phyloP scores from a whole-genome alignment of 805 yeast species.

The Lachancea quebecensis region DNA sequence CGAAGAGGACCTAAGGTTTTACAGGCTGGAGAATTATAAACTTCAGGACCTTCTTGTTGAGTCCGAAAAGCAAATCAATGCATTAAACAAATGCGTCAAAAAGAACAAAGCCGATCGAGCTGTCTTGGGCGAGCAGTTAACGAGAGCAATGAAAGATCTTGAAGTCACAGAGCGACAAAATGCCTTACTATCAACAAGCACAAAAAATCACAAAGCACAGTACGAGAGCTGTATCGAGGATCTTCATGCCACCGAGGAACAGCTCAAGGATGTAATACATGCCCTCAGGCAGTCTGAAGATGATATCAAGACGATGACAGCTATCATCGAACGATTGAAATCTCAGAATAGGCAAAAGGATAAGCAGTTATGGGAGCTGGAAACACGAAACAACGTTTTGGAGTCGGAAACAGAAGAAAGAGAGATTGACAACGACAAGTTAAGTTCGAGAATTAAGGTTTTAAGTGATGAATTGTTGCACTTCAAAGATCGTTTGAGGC shows the following conservation, averaged over 20 bases:
- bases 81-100: constrained; percentile 37
- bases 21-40: constrained; percentile 35
- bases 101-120: constrained; percentile 34
- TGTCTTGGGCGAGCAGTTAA: constrained; percentile 34
- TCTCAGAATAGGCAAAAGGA: constrained; percentile 46
- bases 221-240: constrained; percentile 69
- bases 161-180: constrained; percentile 53
- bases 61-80: constrained; percentile 37
- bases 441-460: constrained; percentile 41
- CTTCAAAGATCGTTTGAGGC: constrained; percentile 40
- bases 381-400: constrained; percentile 41
- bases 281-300: constrained; percentile 42
- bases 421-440: constrained; percentile 44
- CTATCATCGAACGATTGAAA: constrained; percentile 46
- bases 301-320: constrained; percentile 50
- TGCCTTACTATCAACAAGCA: constrained; percentile 44
- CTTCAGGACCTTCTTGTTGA: constrained; percentile 46
- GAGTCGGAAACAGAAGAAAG: constrained; percentile 53
- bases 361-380: constrained; percentile 48
- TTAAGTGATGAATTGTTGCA: constrained; percentile 52
- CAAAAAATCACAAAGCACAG: constrained; percentile 59
- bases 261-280: constrained; percentile 45
- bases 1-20: constrained; percentile 28
- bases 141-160: constrained; percentile 46
- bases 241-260: constrained; percentile 73